phyloP scores from a whole-genome alignment of 1,284 basidiomycete species.

The Sporisorium scitamineum region DNA sequence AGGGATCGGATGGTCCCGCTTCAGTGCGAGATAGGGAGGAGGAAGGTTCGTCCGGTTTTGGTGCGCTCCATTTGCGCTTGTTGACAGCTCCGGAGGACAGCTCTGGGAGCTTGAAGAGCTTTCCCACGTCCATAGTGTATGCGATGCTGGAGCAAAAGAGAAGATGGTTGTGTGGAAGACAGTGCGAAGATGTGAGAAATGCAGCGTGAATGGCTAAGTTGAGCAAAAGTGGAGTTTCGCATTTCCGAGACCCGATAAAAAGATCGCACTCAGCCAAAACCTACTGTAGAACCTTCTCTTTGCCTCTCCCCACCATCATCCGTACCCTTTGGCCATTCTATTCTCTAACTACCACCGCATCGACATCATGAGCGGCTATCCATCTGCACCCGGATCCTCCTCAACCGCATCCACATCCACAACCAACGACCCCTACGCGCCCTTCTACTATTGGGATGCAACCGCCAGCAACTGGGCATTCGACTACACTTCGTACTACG shows the following conservation, averaged over 20 bases:
- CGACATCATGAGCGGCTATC: constrained; percentile 4
- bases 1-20: constrained; percentile 3
- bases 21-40: constrained; percentile 11
- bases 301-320: constrained; percentile 7
- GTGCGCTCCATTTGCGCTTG: constrained; percentile 64
- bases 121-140: constrained; percentile 63
- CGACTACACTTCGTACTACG: constrained; percentile 66
- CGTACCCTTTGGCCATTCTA: neutral
- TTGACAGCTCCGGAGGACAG: constrained; percentile 62
- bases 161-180: neutral
- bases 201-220: neutral
- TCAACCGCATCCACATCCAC: constrained; percentile 17
- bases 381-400: constrained; percentile 3
- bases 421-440: constrained; percentile 62
- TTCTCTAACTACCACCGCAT: neutral
- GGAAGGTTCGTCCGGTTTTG: constrained; percentile 33
- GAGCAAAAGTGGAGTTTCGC: constrained; percentile 7
- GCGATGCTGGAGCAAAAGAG: neutral
- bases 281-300: neutral
- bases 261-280: neutral
- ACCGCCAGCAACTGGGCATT: constrained; percentile 64
- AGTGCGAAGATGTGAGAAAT: neutral
- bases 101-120: constrained; percentile 67
- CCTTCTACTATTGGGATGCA: constrained; percentile 68
- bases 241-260: constrained; percentile 6